Evolutionary conservation across 352 stramenopile genomes (phyloP).

Genomic region (Globisporangium megalacanthum): DNA sequence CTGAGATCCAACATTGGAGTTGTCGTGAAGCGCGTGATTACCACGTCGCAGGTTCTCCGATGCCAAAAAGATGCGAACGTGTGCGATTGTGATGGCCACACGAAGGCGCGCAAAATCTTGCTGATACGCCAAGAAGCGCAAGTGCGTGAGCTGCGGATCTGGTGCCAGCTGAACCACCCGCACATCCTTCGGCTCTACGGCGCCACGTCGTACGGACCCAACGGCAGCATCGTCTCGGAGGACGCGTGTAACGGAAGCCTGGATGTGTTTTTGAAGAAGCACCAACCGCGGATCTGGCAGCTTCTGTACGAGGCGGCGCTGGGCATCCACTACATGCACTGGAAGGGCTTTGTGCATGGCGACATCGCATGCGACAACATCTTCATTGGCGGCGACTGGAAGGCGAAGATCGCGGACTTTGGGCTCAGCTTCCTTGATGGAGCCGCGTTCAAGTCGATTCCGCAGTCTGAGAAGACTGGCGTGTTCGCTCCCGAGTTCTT

Average conservation of each 20-base stretch:
- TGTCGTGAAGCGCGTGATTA: neutral
- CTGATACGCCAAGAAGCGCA: neutral
- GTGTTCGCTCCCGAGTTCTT: conserved; percentile 2
- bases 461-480: neutral
- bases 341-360: conserved; percentile 30
- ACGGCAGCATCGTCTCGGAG: conserved; percentile 4
- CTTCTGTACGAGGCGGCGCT: conserved; percentile 20
- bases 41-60: neutral
- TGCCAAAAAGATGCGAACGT: neutral
- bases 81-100: neutral
- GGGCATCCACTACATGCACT: conserved; percentile 67
- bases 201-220: neutral
- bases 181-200: conserved; percentile 2
- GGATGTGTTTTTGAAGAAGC: neutral
- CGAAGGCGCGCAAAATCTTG: neutral
- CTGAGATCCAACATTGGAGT: neutral
- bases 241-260: neutral
- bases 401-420: conserved; percentile 78
- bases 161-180: conserved; percentile 5
- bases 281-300: conserved; percentile 12
- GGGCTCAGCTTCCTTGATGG: conserved; percentile 18
- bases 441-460: neutral
- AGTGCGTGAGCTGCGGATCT: neutral
- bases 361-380: conserved; percentile 67
- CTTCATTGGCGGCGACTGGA: conserved; percentile 35